Conservation (phyloP, 345 rosid genomes). For the Firmiana major region DNA sequence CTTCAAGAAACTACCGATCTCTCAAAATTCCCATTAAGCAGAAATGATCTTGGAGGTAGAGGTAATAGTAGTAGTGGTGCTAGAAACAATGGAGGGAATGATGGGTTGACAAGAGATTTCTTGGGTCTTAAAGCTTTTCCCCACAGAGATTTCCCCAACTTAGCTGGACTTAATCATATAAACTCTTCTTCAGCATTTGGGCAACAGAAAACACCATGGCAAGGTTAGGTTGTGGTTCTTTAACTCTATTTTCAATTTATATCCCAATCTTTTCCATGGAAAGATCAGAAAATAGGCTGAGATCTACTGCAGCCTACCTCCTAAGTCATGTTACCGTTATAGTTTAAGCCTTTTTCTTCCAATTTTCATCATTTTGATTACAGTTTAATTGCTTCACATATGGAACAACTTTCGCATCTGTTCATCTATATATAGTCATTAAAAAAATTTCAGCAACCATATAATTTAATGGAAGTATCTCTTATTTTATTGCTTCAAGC, state of each 20-base stretch:
- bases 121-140: constrained; percentile 49
- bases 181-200: constrained; percentile 24
- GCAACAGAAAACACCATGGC: constrained; percentile 35
- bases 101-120: constrained; percentile 53
- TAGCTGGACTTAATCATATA: constrained; percentile 26
- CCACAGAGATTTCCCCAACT: constrained; percentile 22
- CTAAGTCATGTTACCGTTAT: not conserved
- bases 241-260: not conserved
- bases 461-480: too few relatives aligned
- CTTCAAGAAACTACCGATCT: not conserved
- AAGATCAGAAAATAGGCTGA: not conserved
- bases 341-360: not conserved
- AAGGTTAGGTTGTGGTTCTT: constrained; percentile 12
- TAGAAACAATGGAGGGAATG: constrained; percentile 7
- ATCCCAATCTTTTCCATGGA: not conserved
- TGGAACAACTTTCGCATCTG: not conserved
- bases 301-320: not conserved
- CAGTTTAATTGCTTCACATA: not conserved
- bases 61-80: not conserved
- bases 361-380: not conserved
- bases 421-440: not conserved
- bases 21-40: not conserved
- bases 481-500: not conserved
- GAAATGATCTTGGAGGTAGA: constrained; percentile 8
- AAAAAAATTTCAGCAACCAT: not conserved